Evolutionary conservation across 2,329 filamentous ascomycete genomes (phyloP).

Genomic region (Gremmenia infestans): DNA sequence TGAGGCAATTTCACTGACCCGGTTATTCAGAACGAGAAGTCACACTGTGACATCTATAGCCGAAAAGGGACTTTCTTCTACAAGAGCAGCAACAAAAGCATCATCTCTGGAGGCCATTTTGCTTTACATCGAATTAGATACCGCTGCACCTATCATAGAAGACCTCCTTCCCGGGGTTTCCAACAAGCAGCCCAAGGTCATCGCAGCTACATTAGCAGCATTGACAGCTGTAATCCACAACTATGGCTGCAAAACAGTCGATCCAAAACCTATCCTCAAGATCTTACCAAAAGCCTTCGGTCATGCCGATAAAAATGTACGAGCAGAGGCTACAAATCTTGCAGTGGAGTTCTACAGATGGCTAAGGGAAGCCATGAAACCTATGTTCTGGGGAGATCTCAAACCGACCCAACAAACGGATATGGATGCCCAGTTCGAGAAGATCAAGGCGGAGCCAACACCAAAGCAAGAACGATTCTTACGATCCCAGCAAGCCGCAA

Average conservation of each 20-base stretch:
- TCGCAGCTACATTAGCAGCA: slow-evolving; percentile 69
- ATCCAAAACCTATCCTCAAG: slow-evolving; percentile 89
- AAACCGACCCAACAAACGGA: slow-evolving; percentile 95
- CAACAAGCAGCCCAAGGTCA: slow-evolving; percentile 88
- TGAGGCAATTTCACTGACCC: slow-evolving; percentile 6
- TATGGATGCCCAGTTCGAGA: slow-evolving; percentile 89
- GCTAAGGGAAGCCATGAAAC: slow-evolving; percentile 96
- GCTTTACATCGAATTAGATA: slow-evolving; percentile 85
- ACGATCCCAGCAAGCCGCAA: slow-evolving; percentile 80
- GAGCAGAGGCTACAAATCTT: slow-evolving; percentile 85
- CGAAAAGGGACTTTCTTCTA: slow-evolving; percentile 87
- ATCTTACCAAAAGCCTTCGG: slow-evolving; percentile 84
- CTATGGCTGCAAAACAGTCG: slow-evolving; percentile 89
- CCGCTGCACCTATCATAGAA: slow-evolving; percentile 78
- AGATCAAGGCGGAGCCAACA: slow-evolving; percentile 77
- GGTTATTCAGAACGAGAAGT: slow-evolving; percentile 57
- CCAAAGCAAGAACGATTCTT: slow-evolving; percentile 90
- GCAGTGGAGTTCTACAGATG: slow-evolving; percentile 94
- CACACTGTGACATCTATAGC: slow-evolving; percentile 73
- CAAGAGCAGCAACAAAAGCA: slow-evolving; percentile 81
- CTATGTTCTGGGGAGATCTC: slow-evolving; percentile 92
- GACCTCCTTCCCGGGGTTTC: slow-evolving; percentile 78
- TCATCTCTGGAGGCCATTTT: slow-evolving; percentile 82
- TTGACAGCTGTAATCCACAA: slow-evolving; percentile 84
- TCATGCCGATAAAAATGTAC: slow-evolving; percentile 96